These are phyloP conservation scores for Aspergillus novoparasiticus DNA, from an alignment of 2,329 filamentous ascomycete genomes.

Conservation along the genomic window DNA sequence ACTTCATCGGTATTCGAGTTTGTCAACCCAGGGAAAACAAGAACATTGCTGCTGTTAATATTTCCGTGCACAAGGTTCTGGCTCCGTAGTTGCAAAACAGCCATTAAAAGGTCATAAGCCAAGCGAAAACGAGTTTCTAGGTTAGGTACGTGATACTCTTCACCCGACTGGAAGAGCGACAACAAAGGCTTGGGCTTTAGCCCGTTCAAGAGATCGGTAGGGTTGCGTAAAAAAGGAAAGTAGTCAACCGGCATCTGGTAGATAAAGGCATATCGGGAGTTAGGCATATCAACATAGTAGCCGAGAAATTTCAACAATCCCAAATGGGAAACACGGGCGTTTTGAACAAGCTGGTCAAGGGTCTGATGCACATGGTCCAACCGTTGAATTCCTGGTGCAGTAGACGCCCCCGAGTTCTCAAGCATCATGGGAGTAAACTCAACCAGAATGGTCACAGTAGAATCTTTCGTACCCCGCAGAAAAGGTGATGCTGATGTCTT, in stretches of 20 bases:
- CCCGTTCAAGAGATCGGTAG: constrained; percentile 39
- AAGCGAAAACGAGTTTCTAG: constrained; percentile 65
- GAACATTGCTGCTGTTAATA: constrained; percentile 66
- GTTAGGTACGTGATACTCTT: constrained; percentile 52
- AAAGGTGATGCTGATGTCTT: constrained; percentile 41
- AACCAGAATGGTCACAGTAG: constrained; percentile 43
- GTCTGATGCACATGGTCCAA: constrained; percentile 41
- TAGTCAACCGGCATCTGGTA: constrained; percentile 59
- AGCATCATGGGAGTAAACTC: constrained; percentile 47
- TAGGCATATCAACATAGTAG: constrained; percentile 60
- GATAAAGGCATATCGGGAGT: constrained; percentile 61
- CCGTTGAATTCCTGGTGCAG: constrained; percentile 31
- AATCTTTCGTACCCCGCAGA: constrained; percentile 34
- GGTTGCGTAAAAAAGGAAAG: constrained; percentile 46
- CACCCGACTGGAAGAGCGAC: constrained; percentile 45
- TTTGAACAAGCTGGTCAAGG: constrained; percentile 45
- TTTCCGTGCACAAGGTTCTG: constrained; percentile 62
- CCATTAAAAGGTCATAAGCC: constrained; percentile 60
- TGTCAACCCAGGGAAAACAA: constrained; percentile 55
- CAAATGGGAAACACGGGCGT: constrained; percentile 44
- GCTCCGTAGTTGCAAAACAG: constrained; percentile 59
- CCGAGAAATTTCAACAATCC: constrained; percentile 48
- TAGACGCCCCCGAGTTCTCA: constrained; percentile 33
- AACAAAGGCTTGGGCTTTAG: constrained; percentile 45
- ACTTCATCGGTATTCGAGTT: constrained; percentile 37